Percentiles rank a stretch among this genome's conserved stretches.
Conservation (phyloP, 345 rosid species). For the Kandelia obovata region DNA sequence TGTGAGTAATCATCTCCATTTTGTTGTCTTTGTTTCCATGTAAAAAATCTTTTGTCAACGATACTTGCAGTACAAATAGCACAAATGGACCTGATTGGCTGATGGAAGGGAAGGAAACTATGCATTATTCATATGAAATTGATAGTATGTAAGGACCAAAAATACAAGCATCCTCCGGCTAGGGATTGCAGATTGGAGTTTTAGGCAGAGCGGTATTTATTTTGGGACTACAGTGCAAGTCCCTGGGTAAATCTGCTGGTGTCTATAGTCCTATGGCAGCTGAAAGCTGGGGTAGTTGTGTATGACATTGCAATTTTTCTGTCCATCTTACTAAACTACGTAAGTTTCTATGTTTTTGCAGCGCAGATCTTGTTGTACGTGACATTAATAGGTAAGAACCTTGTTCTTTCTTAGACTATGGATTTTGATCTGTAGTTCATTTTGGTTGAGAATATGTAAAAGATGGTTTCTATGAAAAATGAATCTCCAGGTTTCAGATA, state of each 20-base stretch:
- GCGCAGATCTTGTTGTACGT: not conserved
- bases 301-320: not conserved
- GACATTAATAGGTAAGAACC: slow-evolving; percentile 11
- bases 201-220: not conserved
- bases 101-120: too few relatives aligned
- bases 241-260: not conserved
- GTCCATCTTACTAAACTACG: not conserved
- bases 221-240: not conserved
- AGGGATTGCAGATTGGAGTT: not conserved
- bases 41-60: too few relatives aligned
- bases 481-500: too few relatives aligned
- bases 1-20: too few relatives aligned
- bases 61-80: too few relatives aligned
- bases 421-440: not conserved
- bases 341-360: slow-evolving; percentile 4
- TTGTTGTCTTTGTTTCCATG: too few relatives aligned
- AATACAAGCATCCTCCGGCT: not conserved
- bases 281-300: not conserved
- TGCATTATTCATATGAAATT: too few relatives aligned
- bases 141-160: not conserved
- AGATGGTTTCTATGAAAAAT: not conserved
- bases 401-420: slow-evolving; percentile 1
- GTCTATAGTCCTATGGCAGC: too few relatives aligned
- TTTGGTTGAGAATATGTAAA: not conserved
- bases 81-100: too few relatives aligned